A percentile compares a stretch with the other conserved stretches of the same genome.
phyloP scores from a whole-genome alignment of 2,329 filamentous ascomycete species.

The Tolypocladium paradoxum region DNA sequence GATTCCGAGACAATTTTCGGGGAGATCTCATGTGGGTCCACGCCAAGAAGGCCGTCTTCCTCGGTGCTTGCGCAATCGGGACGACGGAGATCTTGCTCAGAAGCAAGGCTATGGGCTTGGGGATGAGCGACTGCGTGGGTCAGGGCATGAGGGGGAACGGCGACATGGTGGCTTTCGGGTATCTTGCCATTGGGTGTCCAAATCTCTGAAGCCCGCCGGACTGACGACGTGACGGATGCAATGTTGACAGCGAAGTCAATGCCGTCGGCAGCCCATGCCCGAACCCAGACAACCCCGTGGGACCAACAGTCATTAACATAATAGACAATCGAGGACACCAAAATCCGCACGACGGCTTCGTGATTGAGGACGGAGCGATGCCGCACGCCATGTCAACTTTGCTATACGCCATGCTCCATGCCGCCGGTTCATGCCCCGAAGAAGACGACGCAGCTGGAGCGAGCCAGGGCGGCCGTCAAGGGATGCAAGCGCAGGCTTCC shows the following conservation, averaged over 20 bases:
- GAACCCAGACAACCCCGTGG: constrained; percentile 39
- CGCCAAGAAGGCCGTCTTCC: constrained; percentile 53
- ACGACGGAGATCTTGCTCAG: constrained; percentile 56
- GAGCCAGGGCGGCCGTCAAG: constrained; percentile 4
- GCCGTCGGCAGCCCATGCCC: constrained; percentile 41
- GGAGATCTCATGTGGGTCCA: constrained; percentile 58
- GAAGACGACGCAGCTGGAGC: not conserved
- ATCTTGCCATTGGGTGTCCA: constrained; percentile 6
- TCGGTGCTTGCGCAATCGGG: constrained; percentile 54
- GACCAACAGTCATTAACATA: constrained; percentile 51
- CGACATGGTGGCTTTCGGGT: constrained; percentile 54
- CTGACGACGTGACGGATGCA: constrained; percentile 32
- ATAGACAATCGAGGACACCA: constrained; percentile 45
- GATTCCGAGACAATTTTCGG: constrained; percentile 40
- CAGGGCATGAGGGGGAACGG: constrained; percentile 56
- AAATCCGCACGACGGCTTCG: constrained; percentile 49
- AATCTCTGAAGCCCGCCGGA: not conserved
- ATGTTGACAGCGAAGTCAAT: constrained; percentile 46
- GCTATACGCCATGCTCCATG: constrained; percentile 44
- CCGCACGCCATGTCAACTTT: constrained; percentile 45
- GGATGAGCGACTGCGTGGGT: constrained; percentile 46
- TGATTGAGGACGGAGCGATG: constrained; percentile 53
- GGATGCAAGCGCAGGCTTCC: constrained; percentile 38
- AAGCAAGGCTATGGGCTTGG: constrained; percentile 46
- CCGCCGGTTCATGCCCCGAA: constrained; percentile 14